These are phyloP conservation scores for Tranzscheliella williamsii DNA, from an alignment of 1,284 basidiomycete genomes.

Conservation along the genomic window DNA sequence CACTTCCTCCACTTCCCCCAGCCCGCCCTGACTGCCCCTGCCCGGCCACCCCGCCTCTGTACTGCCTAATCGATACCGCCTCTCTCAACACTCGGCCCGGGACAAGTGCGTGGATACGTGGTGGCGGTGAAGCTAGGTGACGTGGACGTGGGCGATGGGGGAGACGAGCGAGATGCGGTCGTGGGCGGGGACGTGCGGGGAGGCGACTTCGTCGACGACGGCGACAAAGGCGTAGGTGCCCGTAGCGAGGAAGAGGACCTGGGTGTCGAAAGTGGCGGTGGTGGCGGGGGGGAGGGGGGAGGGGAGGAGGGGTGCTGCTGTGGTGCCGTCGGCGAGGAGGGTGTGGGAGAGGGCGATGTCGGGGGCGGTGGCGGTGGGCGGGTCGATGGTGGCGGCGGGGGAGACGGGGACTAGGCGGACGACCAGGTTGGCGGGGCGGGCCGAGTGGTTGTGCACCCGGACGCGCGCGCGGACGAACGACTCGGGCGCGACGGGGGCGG, in stretches of 20 bases:
- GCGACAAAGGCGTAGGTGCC: constrained; percentile 20
- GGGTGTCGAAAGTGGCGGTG: not conserved
- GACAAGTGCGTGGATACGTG: no score
- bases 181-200: not conserved
- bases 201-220: constrained; percentile 6
- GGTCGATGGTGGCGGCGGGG: not conserved
- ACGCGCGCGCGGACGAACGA: constrained; percentile 2
- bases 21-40: not conserved
- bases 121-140: no score
- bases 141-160: not conserved
- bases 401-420: constrained; percentile 26
- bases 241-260: constrained; percentile 13
- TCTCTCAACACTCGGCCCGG: no score
- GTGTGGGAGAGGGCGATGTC: not conserved
- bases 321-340: constrained; percentile 15
- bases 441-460: constrained; percentile 9
- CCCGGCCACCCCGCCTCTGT: not conserved
- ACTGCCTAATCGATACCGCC: not conserved
- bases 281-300: not conserved
- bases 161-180: not conserved
- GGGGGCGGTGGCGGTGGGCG: not conserved
- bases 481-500: constrained; percentile 7
- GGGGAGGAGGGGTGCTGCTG: not conserved
- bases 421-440: constrained; percentile 10
- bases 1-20: not conserved